phyloP scores from a whole-genome alignment of 257 asterid genomes.

The Striga asiatica region DNA sequence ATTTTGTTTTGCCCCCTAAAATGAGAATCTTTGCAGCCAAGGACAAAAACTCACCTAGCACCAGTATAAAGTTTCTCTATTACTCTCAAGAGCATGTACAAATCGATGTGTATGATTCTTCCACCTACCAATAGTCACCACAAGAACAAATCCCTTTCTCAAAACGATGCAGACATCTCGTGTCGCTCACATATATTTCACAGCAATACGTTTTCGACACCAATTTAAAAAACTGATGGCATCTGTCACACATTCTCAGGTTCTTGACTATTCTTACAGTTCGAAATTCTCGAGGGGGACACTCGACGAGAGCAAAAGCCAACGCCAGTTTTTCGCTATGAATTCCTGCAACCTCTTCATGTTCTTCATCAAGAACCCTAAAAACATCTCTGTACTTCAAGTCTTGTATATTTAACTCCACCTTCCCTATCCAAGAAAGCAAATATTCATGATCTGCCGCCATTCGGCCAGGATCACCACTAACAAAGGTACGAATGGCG shows the following conservation, averaged over 20 bases:
- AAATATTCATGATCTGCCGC: too few relatives aligned
- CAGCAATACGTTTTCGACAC: conserved; percentile 30
- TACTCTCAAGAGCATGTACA: too few relatives aligned
- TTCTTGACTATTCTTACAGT: conserved; percentile 54
- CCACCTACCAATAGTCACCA: conserved; percentile 78
- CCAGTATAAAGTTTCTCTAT: too few relatives aligned
- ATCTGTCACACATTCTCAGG: conserved; percentile 51
- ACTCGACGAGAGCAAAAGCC: conserved; percentile 41
- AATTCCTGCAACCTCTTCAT: conserved; percentile 31
- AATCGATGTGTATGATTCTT: too few relatives aligned
- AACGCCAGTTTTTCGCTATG: conserved; percentile 72
- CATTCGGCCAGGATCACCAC: conserved; percentile 30
- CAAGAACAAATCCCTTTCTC: conserved; percentile 73
- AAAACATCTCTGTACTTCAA: conserved; percentile 20
- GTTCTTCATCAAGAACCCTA: conserved; percentile 49
- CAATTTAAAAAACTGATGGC: conserved; percentile 58
- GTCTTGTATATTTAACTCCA: conserved; percentile 23
- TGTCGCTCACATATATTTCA: conserved; percentile 51
- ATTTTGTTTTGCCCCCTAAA: too few relatives aligned
- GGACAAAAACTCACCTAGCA: too few relatives aligned
- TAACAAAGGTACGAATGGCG: conserved; percentile 32
- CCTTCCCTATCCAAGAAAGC: conserved; percentile 34
- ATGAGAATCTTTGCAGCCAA: too few relatives aligned
- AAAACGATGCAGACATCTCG: conserved; percentile 74
- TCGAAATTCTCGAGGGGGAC: conserved; percentile 17